Base-by-base conservation (phyloP, 768 basidiomycete genomes). In the Lentinula detonsa region DNA sequence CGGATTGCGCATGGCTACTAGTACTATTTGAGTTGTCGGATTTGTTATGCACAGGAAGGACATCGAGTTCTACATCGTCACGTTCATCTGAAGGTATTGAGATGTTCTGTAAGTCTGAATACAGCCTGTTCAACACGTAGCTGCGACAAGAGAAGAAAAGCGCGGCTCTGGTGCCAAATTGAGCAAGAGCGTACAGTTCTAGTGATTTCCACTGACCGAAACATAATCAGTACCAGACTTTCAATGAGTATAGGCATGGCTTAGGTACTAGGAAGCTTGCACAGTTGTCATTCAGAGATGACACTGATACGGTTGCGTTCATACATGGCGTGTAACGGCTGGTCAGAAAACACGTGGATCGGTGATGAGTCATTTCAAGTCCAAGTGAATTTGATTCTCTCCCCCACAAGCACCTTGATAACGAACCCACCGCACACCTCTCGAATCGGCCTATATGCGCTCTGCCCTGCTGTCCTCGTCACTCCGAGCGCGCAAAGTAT, bases 121-220 rank as follows among this genome's bases (percentile, higher is more conserved):
- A 88, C 0, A 90, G 75, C 50, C 76, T 80, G 28, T 76, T 76
- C 4, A 85, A 75, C 40, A 90, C 74, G 64, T 83, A 86, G 63
- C 78, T 76, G 56, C 85, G 79, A 63, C 85, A 88, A 13, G 79
- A 78, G 42, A 81, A 70, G 68, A 87, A 88, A 13, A 88, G 64
- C 0, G 70, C 71, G 37, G 75, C 62, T 65, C 87, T 89, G 57
- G 10, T 4, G 31, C 15, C 28, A 37, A 33, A 28, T 5, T 61
- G 39, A 61, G 33, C 21, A 45, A 3, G 15, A 23, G 39, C 31
- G n/a, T n/a, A 34, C 21, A 43, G 59, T 54, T 15, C 28, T 43
- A 37, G 52, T n/a, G 21, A 60, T 35, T 50, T 16, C 21, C 15
- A 60, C 59, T 42, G 16, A 60, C 59, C 59, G 45, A 10, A 60